phyloP scores from a whole-genome alignment of 495 filamentous ascomycete species.

The Talaromyces borbonicus region DNA sequence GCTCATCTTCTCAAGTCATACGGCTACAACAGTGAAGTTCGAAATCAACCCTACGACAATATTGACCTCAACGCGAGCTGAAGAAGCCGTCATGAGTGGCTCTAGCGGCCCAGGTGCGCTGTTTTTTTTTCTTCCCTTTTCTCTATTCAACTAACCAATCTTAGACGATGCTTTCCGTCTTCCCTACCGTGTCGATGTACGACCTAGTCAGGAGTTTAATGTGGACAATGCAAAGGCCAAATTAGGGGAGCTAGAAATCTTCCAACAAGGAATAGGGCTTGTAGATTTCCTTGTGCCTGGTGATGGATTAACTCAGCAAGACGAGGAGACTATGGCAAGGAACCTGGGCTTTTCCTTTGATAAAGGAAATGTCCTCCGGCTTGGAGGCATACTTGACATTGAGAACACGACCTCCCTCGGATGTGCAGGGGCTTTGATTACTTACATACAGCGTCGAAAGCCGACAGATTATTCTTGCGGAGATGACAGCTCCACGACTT shows the following conservation, averaged over 20 bases:
- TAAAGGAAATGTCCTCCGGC: slow-evolving; percentile 59
- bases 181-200: slow-evolving; percentile 62
- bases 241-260: slow-evolving; percentile 45
- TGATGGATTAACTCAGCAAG: slow-evolving; percentile 32
- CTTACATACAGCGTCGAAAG: slow-evolving; percentile 64
- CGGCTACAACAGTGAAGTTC: slow-evolving; percentile 46
- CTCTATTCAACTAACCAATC: not conserved
- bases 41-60: slow-evolving; percentile 75
- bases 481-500: slow-evolving; percentile 39
- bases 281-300: slow-evolving; percentile 48
- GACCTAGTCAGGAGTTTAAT: slow-evolving; percentile 69
- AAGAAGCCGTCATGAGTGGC: slow-evolving; percentile 32
- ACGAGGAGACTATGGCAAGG: slow-evolving; percentile 33
- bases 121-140: not conserved
- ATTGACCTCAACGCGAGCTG: slow-evolving; percentile 59
- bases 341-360: slow-evolving; percentile 40
- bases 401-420: slow-evolving; percentile 67
- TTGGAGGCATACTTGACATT: slow-evolving; percentile 67
- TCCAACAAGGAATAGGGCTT: slow-evolving; percentile 24
- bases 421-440: slow-evolving; percentile 77
- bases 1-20: not conserved
- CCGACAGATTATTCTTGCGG: slow-evolving; percentile 48
- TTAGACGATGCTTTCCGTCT: slow-evolving; percentile 30
- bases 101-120: not conserved
- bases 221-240: slow-evolving; percentile 61